Conservation (phyloP, 1,139 yeast species). For the Kodamaea fungicola region DNA sequence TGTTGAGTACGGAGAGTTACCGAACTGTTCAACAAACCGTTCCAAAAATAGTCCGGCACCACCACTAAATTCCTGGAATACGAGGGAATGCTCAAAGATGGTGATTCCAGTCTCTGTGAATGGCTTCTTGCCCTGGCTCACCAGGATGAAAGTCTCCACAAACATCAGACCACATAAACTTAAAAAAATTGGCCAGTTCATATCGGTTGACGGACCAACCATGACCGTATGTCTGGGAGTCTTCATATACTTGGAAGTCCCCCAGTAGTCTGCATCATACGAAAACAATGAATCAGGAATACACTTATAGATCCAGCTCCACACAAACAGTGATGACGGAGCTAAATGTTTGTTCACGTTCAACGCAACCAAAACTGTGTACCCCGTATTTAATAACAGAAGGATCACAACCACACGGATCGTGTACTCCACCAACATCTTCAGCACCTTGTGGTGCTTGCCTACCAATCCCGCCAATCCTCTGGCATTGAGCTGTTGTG, state of each 20-base stretch:
- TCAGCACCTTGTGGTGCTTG: slow-evolving; percentile 10
- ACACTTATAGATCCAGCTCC: slow-evolving; percentile 10
- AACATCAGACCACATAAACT: slow-evolving; percentile 62
- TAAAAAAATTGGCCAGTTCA: slow-evolving; percentile 64
- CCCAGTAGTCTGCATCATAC: slow-evolving; percentile 30
- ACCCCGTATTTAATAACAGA: slow-evolving; percentile 27
- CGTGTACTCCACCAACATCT: slow-evolving; percentile 18
- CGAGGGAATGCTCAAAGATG: slow-evolving; percentile 68
- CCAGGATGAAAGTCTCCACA: slow-evolving; percentile 66
- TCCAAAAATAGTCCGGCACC: slow-evolving; percentile 30
- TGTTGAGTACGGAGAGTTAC: slow-evolving; percentile 7
- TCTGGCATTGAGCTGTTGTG: slow-evolving; percentile 13
- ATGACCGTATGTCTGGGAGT: slow-evolving; percentile 31
- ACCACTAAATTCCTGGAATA: slow-evolving; percentile 68
- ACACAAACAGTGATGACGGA: slow-evolving; percentile 17
- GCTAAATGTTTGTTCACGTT: slow-evolving; percentile 22
- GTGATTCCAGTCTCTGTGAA: slow-evolving; percentile 68
- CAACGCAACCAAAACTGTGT: slow-evolving; percentile 36
- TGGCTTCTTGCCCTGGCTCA: slow-evolving; percentile 56
- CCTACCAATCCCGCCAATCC: slow-evolving; percentile 1
- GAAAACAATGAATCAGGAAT: slow-evolving; percentile 24
- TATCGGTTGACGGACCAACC: slow-evolving; percentile 51
- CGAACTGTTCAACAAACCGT: slow-evolving; percentile 9
- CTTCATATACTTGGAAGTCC: slow-evolving; percentile 27
- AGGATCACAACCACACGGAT: slow-evolving; percentile 32